phyloP scores from a whole-genome alignment of 2,329 filamentous ascomycete species.

The Cladorrhinum sp. region DNA sequence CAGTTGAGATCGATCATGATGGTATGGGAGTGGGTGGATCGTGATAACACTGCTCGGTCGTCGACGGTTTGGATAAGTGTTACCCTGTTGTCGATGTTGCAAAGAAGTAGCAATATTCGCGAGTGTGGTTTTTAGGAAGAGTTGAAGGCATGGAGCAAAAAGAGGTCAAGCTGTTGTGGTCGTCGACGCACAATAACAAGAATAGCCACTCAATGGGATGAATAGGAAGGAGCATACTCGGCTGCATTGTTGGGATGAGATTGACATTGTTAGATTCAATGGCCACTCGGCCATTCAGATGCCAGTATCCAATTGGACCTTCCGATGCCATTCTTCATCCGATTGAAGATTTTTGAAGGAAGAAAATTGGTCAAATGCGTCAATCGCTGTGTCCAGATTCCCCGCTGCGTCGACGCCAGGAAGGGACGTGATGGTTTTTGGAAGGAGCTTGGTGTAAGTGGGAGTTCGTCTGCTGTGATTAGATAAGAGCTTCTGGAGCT shows the following conservation, averaged over 20 bases:
- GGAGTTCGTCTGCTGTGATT: neutral
- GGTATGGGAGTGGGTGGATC: neutral
- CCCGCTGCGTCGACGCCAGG: neutral
- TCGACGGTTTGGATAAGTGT: slow-evolving; percentile 2
- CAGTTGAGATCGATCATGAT: neutral
- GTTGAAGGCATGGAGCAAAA: neutral
- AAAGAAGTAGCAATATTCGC: slow-evolving; percentile 14
- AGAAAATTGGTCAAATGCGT: too few relatives aligned
- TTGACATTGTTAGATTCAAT: neutral
- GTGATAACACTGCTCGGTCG: slow-evolving; percentile 4
- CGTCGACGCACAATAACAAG: neutral
- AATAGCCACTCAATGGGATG: neutral
- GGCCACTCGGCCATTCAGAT: neutral
- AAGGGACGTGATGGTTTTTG: neutral
- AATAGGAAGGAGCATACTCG: neutral
- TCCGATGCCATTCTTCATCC: too few relatives aligned
- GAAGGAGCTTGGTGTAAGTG: neutral
- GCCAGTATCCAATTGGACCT: neutral
- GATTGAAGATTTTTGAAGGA: too few relatives aligned
- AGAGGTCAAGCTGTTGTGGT: neutral
- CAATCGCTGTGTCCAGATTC: neutral
- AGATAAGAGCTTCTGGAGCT: neutral
- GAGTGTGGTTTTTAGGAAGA: slow-evolving; percentile 12
- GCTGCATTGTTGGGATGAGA: neutral
- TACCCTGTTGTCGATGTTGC: slow-evolving; percentile 9